phyloP scores from a whole-genome alignment of 805 yeast genomes.

The Barnettozyma sucrosica region DNA sequence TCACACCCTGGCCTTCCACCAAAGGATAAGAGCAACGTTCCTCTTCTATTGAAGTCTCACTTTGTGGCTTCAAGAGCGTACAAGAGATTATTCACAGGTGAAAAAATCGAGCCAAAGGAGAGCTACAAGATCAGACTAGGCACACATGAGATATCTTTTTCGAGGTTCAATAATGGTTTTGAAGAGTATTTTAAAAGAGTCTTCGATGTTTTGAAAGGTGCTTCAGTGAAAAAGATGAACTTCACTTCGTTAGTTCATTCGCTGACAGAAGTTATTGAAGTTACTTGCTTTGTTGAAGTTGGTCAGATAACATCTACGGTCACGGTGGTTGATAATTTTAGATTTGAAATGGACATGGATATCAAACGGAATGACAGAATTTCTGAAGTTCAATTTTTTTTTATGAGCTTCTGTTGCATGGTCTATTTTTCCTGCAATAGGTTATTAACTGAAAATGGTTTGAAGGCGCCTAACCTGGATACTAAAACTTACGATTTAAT shows the following conservation, averaged over 20 bases:
- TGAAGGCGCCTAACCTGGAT: slow-evolving; percentile 16
- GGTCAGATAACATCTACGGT: slow-evolving; percentile 14
- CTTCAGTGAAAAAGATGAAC: slow-evolving; percentile 2
- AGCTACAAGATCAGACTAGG: slow-evolving; percentile 15
- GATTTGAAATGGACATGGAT: slow-evolving; percentile 14
- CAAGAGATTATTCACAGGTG: slow-evolving; percentile 10
- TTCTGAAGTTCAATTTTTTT: slow-evolving; percentile 18
- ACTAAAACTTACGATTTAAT: slow-evolving; percentile 10
- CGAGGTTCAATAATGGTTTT: slow-evolving; percentile 10
- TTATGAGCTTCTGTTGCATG: slow-evolving; percentile 15
- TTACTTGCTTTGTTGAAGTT: slow-evolving; percentile 12
- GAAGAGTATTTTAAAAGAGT: slow-evolving; percentile 12
- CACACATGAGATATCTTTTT: slow-evolving; percentile 6
- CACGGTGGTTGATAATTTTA: slow-evolving; percentile 17
- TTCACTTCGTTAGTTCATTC: slow-evolving; percentile 6
- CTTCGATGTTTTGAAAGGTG: slow-evolving; percentile 9
- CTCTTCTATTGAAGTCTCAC: slow-evolving; percentile 4
- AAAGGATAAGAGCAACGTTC: neutral
- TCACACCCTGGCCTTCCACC: neutral
- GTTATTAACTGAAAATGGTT: slow-evolving; percentile 11
- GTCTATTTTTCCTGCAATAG: slow-evolving; percentile 14
- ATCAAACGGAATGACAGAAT: slow-evolving; percentile 18
- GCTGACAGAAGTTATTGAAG: slow-evolving; percentile 11
- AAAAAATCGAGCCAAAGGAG: slow-evolving; percentile 1
- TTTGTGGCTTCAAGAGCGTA: slow-evolving; percentile 13